phyloP scores from a whole-genome alignment of 257 asterid genomes.

The Jaltomata sinuosa region DNA sequence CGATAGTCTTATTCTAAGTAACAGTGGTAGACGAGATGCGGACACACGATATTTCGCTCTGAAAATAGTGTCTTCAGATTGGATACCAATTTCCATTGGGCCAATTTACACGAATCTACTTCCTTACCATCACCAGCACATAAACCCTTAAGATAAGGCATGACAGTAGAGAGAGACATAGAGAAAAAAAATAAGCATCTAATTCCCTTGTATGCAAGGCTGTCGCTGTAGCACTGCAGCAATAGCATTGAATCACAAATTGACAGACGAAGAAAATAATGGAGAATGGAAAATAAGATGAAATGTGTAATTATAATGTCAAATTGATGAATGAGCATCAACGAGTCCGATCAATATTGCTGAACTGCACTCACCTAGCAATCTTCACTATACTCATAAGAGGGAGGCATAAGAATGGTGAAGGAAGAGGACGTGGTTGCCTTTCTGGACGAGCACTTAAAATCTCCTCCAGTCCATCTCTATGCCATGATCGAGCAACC shows the following conservation, averaged over 20 bases:
- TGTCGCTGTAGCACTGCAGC: background rate
- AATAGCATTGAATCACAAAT: background rate
- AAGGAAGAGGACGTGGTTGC: conserved; percentile 37
- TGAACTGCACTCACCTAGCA: conserved; percentile 48
- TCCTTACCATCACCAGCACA: background rate
- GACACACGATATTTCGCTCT: background rate
- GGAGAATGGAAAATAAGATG: background rate
- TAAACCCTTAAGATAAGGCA: background rate
- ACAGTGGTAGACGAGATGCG: background rate
- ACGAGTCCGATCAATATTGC: background rate
- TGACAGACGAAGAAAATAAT: background rate
- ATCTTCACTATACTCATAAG: conserved; percentile 70
- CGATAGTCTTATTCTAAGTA: background rate
- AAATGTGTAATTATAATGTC: background rate
- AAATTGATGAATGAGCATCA: background rate
- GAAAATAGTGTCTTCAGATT: background rate
- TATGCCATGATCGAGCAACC: conserved; percentile 87
- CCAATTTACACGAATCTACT: background rate
- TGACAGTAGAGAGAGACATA: background rate
- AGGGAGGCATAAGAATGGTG: conserved; percentile 71
- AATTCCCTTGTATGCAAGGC: background rate
- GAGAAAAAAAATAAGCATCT: background rate
- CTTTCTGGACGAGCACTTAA: conserved; percentile 37
- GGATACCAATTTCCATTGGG: background rate
- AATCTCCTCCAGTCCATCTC: conserved; percentile 69